phyloP scores from a whole-genome alignment of 192 early-diverging fungal species.

The Dissophora ornata region DNA sequence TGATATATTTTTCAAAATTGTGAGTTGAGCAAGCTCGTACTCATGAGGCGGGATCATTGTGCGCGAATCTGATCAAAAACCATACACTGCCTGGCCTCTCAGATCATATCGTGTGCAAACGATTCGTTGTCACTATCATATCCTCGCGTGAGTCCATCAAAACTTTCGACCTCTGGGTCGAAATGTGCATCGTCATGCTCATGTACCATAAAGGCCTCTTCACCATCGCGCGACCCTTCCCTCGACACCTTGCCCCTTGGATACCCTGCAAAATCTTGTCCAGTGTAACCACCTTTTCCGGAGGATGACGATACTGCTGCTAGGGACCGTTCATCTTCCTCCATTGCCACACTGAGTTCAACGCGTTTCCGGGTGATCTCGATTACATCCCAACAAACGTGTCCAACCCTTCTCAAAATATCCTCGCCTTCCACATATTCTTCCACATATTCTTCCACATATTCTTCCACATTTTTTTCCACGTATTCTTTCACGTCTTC shows the following conservation, averaged over 20 bases:
- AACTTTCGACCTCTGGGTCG: constrained; percentile 24
- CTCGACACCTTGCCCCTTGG: constrained; percentile 18
- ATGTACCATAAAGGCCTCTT: constrained; percentile 30
- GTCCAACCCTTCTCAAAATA: constrained; percentile 22
- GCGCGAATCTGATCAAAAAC: too few species aligned
- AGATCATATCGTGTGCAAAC: constrained; percentile 13
- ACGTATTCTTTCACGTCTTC: neutral
- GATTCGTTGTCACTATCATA: constrained; percentile 47
- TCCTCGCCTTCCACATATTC: constrained; percentile 18
- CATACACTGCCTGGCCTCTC: neutral
- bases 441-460: neutral
- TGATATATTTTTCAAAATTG: too few species aligned
- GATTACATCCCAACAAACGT: constrained; percentile 31
- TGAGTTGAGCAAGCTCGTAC: too few species aligned
- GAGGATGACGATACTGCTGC: constrained; percentile 2
- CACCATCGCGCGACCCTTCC: constrained; percentile 36
- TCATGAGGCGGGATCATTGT: too few species aligned
- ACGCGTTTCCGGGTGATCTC: constrained; percentile 29
- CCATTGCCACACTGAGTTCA: constrained; percentile 28
- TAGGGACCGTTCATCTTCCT: constrained; percentile 19
- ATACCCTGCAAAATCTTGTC: neutral
- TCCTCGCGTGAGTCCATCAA: constrained; percentile 18
- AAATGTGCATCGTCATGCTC: constrained; percentile 22
- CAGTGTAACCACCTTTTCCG: neutral
- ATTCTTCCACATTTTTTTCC: neutral